Base-by-base conservation (phyloP, 2,329 filamentous ascomycete genomes). In the Aspergillus unguis region DNA sequence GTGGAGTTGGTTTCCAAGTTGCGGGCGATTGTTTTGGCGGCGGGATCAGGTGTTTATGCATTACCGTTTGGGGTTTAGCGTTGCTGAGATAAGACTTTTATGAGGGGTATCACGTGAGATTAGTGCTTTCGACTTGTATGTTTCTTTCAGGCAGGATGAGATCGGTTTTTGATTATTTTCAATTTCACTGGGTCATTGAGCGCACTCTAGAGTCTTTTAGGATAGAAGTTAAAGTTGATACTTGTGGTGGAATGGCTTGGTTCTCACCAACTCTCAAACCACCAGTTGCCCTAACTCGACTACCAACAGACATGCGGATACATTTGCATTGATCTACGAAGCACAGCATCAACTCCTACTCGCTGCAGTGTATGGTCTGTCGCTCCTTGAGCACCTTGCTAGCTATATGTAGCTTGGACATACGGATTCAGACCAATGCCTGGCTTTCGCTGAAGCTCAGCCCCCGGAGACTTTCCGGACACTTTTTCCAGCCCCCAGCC, bases 11-110 rank as follows among this genome's bases (percentile, higher is more conserved):
- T 60, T 59, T 17, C 17, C 17, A 17, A 17, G 17, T 17, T 58
- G 57, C 59, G 47, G 56, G 52, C 53, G 49, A 52, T 64, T 17
- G 57, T 58, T 59, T 58, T 61, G 56, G 57, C 57, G 49, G 54
- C 53, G 43, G 52, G 50, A 62, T 58, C 57, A 63, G 56, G 62
- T 70, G 67, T 69, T 70, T 66, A 69, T 62, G 62, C 54, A 59
- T 70, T 70, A 55, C 67, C 58, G 40, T 44, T 66, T 68, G 47
- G 31, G 64, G 63, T 33, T 53, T 68, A 59, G 66, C 56, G 56
- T 42, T 55, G 48, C 10, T 10, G 56, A 50, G 49, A 57, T 63
- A 48, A 61, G 44, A 48, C 58, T 59, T 44, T 52, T 47, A 41
- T 32, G 52, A 56, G 60, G 59, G 60, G 52, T 53, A 36, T 36